Conservation (phyloP, 164 flowering plant genomes). For the Cinnamomum micranthum region DNA sequence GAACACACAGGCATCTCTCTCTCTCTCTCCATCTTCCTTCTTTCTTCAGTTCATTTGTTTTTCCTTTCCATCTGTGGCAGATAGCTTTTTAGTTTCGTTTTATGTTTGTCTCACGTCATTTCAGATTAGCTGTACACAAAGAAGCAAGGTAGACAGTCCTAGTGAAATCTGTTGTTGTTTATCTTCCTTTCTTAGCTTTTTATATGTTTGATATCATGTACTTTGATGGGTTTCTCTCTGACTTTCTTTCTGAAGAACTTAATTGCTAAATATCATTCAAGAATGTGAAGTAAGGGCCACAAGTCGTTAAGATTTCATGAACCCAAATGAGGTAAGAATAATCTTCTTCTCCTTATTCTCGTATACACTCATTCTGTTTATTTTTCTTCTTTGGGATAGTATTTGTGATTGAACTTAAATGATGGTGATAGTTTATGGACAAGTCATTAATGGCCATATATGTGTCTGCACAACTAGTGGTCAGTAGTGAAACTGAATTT, state of each 20-base stretch:
- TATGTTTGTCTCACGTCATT: slow-evolving; percentile 9
- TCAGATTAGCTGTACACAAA: slow-evolving; percentile 8
- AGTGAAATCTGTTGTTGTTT: not conserved
- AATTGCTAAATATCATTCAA: not conserved
- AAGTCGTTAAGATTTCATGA: not conserved
- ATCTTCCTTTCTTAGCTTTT: not conserved
- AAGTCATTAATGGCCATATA: not conserved
- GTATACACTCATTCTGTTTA: not conserved
- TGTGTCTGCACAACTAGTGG: not conserved
- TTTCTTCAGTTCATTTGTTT: not conserved
- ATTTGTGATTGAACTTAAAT: not conserved
- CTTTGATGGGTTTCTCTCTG: not conserved
- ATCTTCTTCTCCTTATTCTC: not conserved
- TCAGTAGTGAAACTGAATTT: not conserved
- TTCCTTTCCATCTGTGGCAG: too few relatives aligned
- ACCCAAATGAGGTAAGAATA: not conserved
- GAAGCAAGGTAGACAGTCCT: not conserved
- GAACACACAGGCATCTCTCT: not conserved
- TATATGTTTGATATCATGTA: not conserved
- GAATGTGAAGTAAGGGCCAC: not conserved
- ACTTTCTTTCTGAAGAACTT: not conserved
- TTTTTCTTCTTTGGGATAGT: not conserved
- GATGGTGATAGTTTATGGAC: not conserved
- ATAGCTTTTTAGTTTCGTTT: not conserved
- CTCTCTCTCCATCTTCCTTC: not conserved